Evolutionary conservation across 495 filamentous ascomycete species (phyloP), one percentile per base, ranked within the genome.

Genomic region (Bombardia bombarda): DNA sequence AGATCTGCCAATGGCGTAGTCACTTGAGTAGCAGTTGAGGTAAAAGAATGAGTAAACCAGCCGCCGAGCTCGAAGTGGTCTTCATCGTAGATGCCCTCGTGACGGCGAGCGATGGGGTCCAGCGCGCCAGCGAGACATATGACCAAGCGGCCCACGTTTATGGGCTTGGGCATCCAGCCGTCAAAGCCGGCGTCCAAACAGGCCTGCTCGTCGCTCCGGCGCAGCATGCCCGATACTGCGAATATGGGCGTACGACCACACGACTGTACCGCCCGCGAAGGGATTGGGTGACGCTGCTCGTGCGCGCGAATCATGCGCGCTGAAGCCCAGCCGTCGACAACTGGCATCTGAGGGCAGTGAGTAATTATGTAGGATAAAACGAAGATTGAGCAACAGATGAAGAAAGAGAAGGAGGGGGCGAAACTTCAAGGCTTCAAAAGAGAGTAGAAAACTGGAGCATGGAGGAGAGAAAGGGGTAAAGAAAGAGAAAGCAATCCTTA

Each of bases 121-220:
- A 52, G 21, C 1, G 50, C 50, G 6, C 50, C 53, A 1, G 37
- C 46, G 0, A 56, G 36, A 30, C 43, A 56, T 0, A 36, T 38
- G 1, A 19, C 40, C 4, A 56, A 22, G n/a, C 40, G 28, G 38
- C 72, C 70, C 53, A 86, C 84, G 43, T 84, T 69, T 47, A 86
- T 72, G 0, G 72, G 80, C 54, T 81, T 83, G 56, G 77, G 51
- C 53, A 90, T 83, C 83, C 84, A 90, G 33, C 83, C 86, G 50
- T 90, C 86, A 46, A 90, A 56, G 0, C 50, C 53, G 8, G 34
- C 39, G 1, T 50, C 39, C 3, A 42, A 32, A 26, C 37, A 56
- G 2, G 13, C 28, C 26, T 38, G 33, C 36, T 56, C 53, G 13
- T 56, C 50, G 8, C 21, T 38, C 10, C 53, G 50, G 10, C 50